Conservation (phyloP, 306 rosid species). For the Cicer arietinum region DNA sequence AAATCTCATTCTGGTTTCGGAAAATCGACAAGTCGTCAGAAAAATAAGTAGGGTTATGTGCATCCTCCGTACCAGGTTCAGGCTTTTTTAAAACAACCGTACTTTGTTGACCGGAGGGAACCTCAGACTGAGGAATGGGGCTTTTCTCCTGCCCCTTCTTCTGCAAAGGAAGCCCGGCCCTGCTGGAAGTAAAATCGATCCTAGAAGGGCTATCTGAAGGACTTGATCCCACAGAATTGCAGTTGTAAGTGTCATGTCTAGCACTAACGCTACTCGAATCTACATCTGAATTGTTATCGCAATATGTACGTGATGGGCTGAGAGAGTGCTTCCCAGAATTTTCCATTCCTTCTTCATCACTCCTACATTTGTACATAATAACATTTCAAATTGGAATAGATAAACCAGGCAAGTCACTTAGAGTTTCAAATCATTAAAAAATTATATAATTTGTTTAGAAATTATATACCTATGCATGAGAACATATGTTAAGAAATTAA, state of each 20-base stretch:
- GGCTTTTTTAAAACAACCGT: constrained; percentile 75
- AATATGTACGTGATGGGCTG: constrained; percentile 78
- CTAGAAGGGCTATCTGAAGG: constrained; percentile 83
- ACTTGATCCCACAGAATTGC: constrained; percentile 68
- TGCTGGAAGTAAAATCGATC: constrained; percentile 61
- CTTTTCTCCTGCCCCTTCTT: constrained; percentile 61
- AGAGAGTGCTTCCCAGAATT: constrained; percentile 70
- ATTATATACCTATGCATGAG: not conserved
- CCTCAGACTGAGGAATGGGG: constrained; percentile 50
- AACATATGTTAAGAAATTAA: constrained; percentile 18
- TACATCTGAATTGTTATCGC: constrained; percentile 67
- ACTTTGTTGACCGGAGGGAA: constrained; percentile 59
- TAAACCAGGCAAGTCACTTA: constrained; percentile 28
- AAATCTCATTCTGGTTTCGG: constrained; percentile 55
- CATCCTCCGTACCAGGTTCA: constrained; percentile 61
- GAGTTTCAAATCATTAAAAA: constrained; percentile 27
- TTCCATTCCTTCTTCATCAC: constrained; percentile 76
- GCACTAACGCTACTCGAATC: constrained; percentile 82
- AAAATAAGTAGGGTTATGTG: constrained; percentile 64
- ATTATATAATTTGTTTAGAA: not conserved
- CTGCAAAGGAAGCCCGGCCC: constrained; percentile 69
- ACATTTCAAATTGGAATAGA: constrained; percentile 22
- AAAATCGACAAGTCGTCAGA: constrained; percentile 69
- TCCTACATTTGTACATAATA: constrained; percentile 61
- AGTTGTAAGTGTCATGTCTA: constrained; percentile 64